Evolutionary conservation across 2,329 filamentous ascomycete species (phyloP).

Genomic region (Parastagonospora avenae): DNA sequence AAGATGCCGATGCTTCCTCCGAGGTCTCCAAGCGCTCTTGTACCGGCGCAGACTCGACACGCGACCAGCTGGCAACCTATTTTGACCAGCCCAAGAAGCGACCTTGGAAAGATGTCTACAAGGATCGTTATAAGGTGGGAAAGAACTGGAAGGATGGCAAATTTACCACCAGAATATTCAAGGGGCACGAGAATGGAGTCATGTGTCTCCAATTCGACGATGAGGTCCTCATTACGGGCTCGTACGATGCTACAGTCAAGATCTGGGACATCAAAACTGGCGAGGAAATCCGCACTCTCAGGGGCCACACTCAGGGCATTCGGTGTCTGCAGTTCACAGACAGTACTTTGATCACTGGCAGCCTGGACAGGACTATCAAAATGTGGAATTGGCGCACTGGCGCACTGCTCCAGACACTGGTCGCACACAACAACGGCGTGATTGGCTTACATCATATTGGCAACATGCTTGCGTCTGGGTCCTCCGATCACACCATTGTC

Average conservation of each 20-base stretch:
- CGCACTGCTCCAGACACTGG: slow-evolving; percentile 79
- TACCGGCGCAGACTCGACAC: slow-evolving; percentile 19
- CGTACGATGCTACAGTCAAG: slow-evolving; percentile 93
- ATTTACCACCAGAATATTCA: slow-evolving; percentile 81
- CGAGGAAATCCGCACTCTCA: slow-evolving; percentile 81
- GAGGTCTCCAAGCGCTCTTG: slow-evolving; percentile 44
- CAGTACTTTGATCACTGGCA: slow-evolving; percentile 86
- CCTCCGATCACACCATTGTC: slow-evolving; percentile 86
- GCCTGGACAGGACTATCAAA: slow-evolving; percentile 83
- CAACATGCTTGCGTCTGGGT: slow-evolving; percentile 84
- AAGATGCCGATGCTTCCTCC: slow-evolving; percentile 21
- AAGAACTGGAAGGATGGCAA: slow-evolving; percentile 97
- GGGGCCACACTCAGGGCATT: slow-evolving; percentile 81
- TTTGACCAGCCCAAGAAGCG: slow-evolving; percentile 58
- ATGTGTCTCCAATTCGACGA: slow-evolving; percentile 84
- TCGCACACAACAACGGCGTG: slow-evolving; percentile 79
- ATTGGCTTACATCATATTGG: slow-evolving; percentile 87
- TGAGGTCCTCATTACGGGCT: slow-evolving; percentile 88
- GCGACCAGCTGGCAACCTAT: slow-evolving; percentile 51
- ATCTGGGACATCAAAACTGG: slow-evolving; percentile 95
- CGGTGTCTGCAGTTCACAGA: slow-evolving; percentile 93
- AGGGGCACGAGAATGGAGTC: slow-evolving; percentile 85
- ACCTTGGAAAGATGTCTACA: slow-evolving; percentile 97
- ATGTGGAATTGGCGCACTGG: slow-evolving; percentile 98
- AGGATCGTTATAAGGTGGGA: slow-evolving; percentile 91